Conservation (phyloP, 129 eudicot species). For the Glebionis coronaria region DNA sequence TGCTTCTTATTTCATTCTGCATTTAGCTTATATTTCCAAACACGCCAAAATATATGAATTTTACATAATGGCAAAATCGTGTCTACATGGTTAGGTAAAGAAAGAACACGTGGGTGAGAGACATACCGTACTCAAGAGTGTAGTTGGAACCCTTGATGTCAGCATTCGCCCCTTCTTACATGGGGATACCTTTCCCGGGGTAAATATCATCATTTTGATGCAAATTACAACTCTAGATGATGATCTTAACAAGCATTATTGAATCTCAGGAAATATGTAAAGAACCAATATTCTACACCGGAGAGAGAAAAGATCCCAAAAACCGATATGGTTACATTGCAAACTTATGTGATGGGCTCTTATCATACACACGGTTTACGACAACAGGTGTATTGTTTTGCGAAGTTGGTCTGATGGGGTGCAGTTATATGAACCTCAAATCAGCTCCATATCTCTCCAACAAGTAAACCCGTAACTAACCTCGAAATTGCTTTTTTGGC, state of each 20-base stretch:
- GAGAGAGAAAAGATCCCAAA: constrained; percentile 36
- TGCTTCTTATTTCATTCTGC: neutral
- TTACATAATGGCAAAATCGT: neutral
- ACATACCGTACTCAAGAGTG: constrained; percentile 57
- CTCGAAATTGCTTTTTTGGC: too few species aligned
- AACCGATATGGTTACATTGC: constrained; percentile 62
- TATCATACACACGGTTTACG: too few species aligned
- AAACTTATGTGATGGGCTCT: constrained; percentile 86
- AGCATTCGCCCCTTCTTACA: constrained; percentile 65
- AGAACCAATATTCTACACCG: constrained; percentile 45
- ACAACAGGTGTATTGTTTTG: too few species aligned
- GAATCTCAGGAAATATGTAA: constrained; percentile 54
- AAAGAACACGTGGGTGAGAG: constrained; percentile 44
- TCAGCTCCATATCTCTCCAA: too few species aligned
- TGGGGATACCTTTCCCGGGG: constrained; percentile 86
- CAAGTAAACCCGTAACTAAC: too few species aligned
- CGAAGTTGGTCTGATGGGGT: too few species aligned
- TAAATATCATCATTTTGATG: constrained; percentile 28
- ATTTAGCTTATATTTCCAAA: neutral
- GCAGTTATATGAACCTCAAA: too few species aligned
- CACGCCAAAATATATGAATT: neutral
- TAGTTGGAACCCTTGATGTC: constrained; percentile 84
- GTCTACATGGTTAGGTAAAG: constrained; percentile 44
- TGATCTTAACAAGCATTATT: neutral
- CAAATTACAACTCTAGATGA: constrained; percentile 12